Percentiles rank a stretch among this genome's conserved stretches.
Evolutionary conservation across 768 basidiomycete species (phyloP).

Genomic region (Arthromyces matolae): DNA sequence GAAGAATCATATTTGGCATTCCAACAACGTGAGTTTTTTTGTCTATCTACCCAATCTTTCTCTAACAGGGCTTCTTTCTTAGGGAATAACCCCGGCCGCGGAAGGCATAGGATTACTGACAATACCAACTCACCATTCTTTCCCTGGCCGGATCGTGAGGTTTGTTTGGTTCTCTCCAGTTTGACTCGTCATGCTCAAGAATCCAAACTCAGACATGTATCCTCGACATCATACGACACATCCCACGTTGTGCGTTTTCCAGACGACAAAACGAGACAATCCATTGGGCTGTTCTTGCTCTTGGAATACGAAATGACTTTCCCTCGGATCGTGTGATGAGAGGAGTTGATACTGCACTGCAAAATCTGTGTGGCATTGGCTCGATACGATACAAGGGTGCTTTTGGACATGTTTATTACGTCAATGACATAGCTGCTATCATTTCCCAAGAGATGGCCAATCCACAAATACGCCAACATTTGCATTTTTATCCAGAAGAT

Average conservation of each 20-base stretch:
- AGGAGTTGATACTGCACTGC: not conserved
- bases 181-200: not conserved
- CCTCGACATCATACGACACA: not conserved
- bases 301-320: not conserved
- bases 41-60: not conserved
- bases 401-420: slow-evolving; percentile 29
- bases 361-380: slow-evolving; percentile 23
- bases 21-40: not conserved
- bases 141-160: not conserved
- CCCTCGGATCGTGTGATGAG: not conserved
- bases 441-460: slow-evolving; percentile 37
- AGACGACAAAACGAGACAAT: not conserved
- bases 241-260: not conserved
- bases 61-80: not conserved
- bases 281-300: not conserved
- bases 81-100: not conserved
- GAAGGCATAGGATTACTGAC: not conserved
- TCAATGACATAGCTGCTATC: slow-evolving; percentile 27
- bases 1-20: not conserved
- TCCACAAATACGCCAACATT: slow-evolving; percentile 26
- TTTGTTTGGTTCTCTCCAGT: not conserved
- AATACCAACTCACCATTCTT: not conserved
- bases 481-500: slow-evolving; percentile 34
- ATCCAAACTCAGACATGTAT: not conserved
- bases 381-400: slow-evolving; percentile 27